These are phyloP conservation scores for Calonectria hawksworthii DNA, from an alignment of 2,329 filamentous ascomycete genomes.

Conservation along the genomic window DNA sequence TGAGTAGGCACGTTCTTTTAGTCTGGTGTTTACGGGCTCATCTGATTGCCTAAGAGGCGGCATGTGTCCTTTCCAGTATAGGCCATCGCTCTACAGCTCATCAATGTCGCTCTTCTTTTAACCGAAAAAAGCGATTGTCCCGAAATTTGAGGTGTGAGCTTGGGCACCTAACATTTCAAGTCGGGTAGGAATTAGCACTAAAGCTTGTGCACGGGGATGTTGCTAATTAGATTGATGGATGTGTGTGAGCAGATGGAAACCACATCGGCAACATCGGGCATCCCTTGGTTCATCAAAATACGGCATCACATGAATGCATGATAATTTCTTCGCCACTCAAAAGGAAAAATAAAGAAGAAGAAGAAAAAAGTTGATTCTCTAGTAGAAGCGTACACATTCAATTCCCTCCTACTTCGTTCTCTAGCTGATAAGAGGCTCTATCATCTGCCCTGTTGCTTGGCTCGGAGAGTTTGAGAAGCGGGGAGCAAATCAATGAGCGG, in stretches of 20 bases:
- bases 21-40: too few relatives aligned
- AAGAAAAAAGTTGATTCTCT: neutral
- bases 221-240: neutral
- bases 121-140: neutral
- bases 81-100: neutral
- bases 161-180: neutral
- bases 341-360: too few relatives aligned
- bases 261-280: neutral
- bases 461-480: neutral
- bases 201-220: neutral
- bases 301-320: neutral
- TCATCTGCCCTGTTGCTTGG: neutral
- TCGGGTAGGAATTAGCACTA: neutral
- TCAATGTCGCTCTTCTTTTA: neutral
- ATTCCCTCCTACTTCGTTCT: neutral
- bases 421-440: neutral
- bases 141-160: neutral
- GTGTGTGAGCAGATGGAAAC: neutral
- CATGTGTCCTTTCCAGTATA: neutral
- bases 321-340: neutral
- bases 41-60: neutral
- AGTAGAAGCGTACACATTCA: neutral
- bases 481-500: slow-evolving; percentile 3
- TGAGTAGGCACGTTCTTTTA: neutral
- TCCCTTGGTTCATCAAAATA: neutral